Base-by-base conservation (phyloP, 805 yeast species). In the Candida broadrunensis region DNA sequence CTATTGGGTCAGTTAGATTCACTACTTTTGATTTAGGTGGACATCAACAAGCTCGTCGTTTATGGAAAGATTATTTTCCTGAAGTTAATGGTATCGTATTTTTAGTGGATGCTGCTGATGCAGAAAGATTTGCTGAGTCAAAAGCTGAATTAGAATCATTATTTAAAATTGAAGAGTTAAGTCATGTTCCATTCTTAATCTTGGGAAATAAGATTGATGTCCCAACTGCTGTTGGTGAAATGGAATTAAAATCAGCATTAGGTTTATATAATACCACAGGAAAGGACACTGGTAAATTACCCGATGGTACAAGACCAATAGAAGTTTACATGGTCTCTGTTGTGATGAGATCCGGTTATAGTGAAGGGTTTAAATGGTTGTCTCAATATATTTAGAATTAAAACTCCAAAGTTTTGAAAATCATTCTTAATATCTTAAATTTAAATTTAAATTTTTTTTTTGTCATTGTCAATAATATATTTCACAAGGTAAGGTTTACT, bases 1-100 rank as follows among this genome's bases (percentile, higher is more conserved):
- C 97, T 47, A 93, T 93, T 56, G 99, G 98, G 53, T 85, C 86
- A 54, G 95, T 91, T 47, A 84, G 91, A 65, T 93, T 93, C 77
- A 93, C 99, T 45, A 93, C 99, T 21, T 93, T 93, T 57, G 99
- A 93, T 66, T 77, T 93, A 54, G 99, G 99, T 68, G 99, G 99
- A 33, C 99, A 93, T 73, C 84, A 80, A 65, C 97, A 91, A 71
- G 98, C 99, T 37, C 90, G 99, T 72, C 88, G 99, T 71, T 81
- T 93, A 61, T 93, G 99, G 99, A 90, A 90, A 63, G 98, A 93
- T 65, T 93, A 93, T 67, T 93, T 93, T 84, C 99, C 99, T 44
- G 99, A 93, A 71, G 99, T 93, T 37, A 87, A 89, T 65, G 99
- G 97, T 42, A 93, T 93, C 52, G 98, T 93, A 24, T 93, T 86